Percentiles rank a stretch among this genome's conserved stretches.
Evolutionary conservation across 371 early-diverging fungal genomes (phyloP).

Genomic region (Gilbertella persicaria): DNA sequence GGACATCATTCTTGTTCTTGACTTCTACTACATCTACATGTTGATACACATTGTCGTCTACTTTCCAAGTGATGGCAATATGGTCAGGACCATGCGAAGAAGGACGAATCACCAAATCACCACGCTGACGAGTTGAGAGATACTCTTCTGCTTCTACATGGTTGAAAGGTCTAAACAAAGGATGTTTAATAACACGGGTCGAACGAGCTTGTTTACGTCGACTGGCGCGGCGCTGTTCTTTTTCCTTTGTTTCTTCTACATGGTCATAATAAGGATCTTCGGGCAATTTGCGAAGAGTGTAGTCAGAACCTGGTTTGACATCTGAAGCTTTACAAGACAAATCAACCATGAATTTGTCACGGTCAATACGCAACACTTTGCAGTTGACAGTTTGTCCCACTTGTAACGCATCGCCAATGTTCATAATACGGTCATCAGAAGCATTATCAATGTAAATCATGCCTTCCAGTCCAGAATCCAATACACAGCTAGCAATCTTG

Average conservation of each 20-base stretch:
- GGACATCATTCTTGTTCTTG: constrained; percentile 67
- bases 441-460: constrained; percentile 70
- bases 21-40: constrained; percentile 88
- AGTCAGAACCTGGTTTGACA: constrained; percentile 52
- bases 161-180: constrained; percentile 79
- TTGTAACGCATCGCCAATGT: constrained; percentile 59
- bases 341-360: constrained; percentile 77
- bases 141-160: constrained; percentile 77
- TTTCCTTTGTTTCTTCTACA: constrained; percentile 57
- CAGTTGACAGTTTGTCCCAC: constrained; percentile 74
- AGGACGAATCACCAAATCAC: constrained; percentile 91
- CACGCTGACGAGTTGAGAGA: constrained; percentile 66
- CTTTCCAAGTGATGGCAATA: constrained; percentile 93
- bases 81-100: constrained; percentile 87
- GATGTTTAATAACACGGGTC: constrained; percentile 76
- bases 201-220: constrained; percentile 44
- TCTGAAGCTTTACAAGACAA: constrained; percentile 63
- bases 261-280: constrained; percentile 73
- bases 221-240: constrained; percentile 56
- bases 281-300: constrained; percentile 44
- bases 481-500: constrained; percentile 70
- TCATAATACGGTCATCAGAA: constrained; percentile 61
- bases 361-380: constrained; percentile 78
- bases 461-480: constrained; percentile 88
- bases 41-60: constrained; percentile 81